A percentile compares a stretch with the other conserved stretches of the same genome.
Conservation (phyloP, 164 flowering plant species). For the Liquidambar formosana region DNA sequence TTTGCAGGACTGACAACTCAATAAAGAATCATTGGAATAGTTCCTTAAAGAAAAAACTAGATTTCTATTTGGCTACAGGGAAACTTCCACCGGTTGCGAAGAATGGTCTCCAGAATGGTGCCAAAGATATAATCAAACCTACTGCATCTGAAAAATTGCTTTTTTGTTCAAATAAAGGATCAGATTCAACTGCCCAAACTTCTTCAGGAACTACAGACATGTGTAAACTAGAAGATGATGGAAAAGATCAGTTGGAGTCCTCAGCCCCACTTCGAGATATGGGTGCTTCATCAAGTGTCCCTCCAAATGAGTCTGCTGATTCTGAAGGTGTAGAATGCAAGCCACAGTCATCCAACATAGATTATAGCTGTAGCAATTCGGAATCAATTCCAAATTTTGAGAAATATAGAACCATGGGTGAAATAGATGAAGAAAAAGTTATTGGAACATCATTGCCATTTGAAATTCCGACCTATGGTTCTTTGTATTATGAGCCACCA, state of each 20-base stretch:
- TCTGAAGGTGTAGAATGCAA: constrained; percentile 34
- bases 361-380: constrained; percentile 29
- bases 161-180: constrained; percentile 34
- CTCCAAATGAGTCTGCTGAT: constrained; percentile 39
- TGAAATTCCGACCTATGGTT: constrained; percentile 41
- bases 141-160: constrained; percentile 24
- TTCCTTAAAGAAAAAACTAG: constrained; percentile 84
- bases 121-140: constrained; percentile 30
- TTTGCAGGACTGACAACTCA: constrained; percentile 89
- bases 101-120: constrained; percentile 37
- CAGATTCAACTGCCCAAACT: constrained; percentile 48
- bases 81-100: constrained; percentile 62
- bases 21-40: constrained; percentile 99
- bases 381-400: constrained; percentile 24
- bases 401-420: constrained; percentile 21
- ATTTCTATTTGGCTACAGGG: constrained; percentile 75
- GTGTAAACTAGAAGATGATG: constrained; percentile 42
- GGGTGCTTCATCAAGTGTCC: constrained; percentile 30
- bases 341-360: constrained; percentile 28
- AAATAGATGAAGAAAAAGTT: constrained; percentile 28
- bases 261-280: constrained; percentile 25
- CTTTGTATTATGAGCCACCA: constrained; percentile 58
- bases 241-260: constrained; percentile 37
- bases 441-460: constrained; percentile 26
- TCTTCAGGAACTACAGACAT: constrained; percentile 44